phyloP scores from a whole-genome alignment of 2,329 filamentous ascomycete genomes.

The Paraconiothyrium brasiliense region DNA sequence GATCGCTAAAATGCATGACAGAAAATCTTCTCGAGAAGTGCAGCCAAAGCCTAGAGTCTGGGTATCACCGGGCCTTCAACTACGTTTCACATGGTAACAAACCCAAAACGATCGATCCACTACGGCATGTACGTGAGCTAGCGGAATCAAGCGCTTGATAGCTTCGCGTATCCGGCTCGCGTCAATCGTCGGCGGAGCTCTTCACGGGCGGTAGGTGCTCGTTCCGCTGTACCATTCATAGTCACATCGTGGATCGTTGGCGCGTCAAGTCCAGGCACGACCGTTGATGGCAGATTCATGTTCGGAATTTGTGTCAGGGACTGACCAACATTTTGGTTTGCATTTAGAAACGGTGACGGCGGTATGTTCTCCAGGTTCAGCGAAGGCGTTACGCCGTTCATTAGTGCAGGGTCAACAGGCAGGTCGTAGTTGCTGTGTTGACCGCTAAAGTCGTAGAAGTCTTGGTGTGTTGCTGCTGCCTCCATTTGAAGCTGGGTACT shows the following conservation, averaged over 20 bases:
- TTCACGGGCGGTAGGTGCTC: slow-evolving; percentile 32
- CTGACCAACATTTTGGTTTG: slow-evolving; percentile 22
- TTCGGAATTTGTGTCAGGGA: slow-evolving; percentile 22
- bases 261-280: slow-evolving; percentile 14
- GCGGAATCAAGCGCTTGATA: not conserved
- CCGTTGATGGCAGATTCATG: slow-evolving; percentile 20
- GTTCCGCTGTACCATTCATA: slow-evolving; percentile 12
- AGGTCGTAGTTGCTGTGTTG: slow-evolving; percentile 60
- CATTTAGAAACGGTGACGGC: slow-evolving; percentile 46
- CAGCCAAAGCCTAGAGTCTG: too few relatives aligned
- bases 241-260: slow-evolving; percentile 17
- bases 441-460: slow-evolving; percentile 38
- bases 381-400: slow-evolving; percentile 51
- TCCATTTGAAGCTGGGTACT: slow-evolving; percentile 41
- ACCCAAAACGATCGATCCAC: too few relatives aligned
- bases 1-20: too few relatives aligned
- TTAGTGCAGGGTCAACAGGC: slow-evolving; percentile 70
- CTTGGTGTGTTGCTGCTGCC: slow-evolving; percentile 40
- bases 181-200: slow-evolving; percentile 36
- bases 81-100: too few relatives aligned
- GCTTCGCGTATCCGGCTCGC: slow-evolving; percentile 17
- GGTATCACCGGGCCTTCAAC: too few relatives aligned
- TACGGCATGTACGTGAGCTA: not conserved
- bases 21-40: too few relatives aligned
- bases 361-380: slow-evolving; percentile 41